Conservation (phyloP, 2,329 filamentous ascomycete genomes). For the Fusarium sp. region DNA sequence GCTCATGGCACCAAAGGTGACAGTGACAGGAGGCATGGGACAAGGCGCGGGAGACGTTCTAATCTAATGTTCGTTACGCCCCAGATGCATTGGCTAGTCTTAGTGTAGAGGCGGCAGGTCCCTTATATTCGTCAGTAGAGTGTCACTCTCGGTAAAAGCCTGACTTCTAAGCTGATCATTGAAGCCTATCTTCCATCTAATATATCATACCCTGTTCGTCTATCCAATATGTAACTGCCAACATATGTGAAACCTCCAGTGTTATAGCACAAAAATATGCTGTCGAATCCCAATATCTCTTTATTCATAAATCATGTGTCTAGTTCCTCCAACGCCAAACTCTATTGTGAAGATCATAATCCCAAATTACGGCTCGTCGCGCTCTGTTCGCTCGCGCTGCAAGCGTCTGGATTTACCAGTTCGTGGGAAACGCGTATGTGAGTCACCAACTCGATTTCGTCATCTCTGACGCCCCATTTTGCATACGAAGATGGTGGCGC, state of each 20-base stretch:
- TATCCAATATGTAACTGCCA: neutral
- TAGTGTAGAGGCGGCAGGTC: accelerated
- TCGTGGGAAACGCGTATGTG: slow-evolving; percentile 1
- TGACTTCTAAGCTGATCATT: too few species aligned
- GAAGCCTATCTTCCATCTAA: neutral
- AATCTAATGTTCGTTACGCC: accelerated
- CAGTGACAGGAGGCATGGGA: neutral
- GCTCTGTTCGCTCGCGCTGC: neutral
- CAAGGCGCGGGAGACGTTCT: accelerated
- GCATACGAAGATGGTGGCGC: neutral
- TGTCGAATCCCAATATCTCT: neutral
- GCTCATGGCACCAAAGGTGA: neutral
- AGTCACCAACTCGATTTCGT: slow-evolving; percentile 12
- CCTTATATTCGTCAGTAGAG: neutral
- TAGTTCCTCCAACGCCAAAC: neutral
- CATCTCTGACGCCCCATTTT: slow-evolving; percentile 12
- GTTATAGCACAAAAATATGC: neutral
- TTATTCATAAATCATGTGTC: neutral
- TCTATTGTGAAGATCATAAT: neutral
- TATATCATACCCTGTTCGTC: neutral
- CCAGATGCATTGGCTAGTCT: neutral
- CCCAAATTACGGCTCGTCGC: neutral
- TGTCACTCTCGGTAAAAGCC: too few species aligned
- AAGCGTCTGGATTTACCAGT: neutral
- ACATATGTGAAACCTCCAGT: accelerated